These are phyloP conservation scores for Aeschynomene evenia DNA, from an alignment of 306 rosid genomes.

Conservation along the genomic window DNA sequence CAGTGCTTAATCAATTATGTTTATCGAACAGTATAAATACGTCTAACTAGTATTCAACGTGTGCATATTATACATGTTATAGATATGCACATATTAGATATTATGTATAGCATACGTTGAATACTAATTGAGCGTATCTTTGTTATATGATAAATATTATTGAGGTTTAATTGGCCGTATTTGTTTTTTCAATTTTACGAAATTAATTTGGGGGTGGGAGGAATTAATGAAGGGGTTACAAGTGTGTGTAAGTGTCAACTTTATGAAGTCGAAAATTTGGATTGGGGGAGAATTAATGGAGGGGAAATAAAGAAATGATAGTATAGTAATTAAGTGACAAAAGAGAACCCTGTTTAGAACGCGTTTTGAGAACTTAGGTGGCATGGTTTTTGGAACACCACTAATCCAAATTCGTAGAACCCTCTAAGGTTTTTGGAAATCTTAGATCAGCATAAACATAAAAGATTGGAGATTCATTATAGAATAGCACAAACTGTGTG, in stretches of 20 bases:
- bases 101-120: too few species aligned
- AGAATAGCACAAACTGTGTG: not conserved
- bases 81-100: too few species aligned
- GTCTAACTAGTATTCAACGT: too few species aligned
- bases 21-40: too few species aligned
- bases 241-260: constrained; percentile 17
- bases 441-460: constrained; percentile 33
- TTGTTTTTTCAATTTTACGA: too few species aligned
- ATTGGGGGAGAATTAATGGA: constrained; percentile 33
- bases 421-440: constrained; percentile 19
- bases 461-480: too few species aligned
- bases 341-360: constrained; percentile 42
- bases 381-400: constrained; percentile 20
- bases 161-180: too few species aligned
- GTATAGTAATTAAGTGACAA: constrained; percentile 31
- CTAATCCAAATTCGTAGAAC: constrained; percentile 33
- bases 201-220: not conserved
- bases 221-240: constrained; percentile 1
- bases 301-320: constrained; percentile 30
- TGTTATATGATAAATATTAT: too few species aligned
- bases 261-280: constrained; percentile 13
- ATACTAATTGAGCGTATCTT: too few species aligned
- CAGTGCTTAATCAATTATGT: too few species aligned
- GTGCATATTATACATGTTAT: too few species aligned
- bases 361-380: constrained; percentile 65